Evolutionary conservation across 306 rosid species (phyloP).

Genomic region (Vicia sativa): DNA sequence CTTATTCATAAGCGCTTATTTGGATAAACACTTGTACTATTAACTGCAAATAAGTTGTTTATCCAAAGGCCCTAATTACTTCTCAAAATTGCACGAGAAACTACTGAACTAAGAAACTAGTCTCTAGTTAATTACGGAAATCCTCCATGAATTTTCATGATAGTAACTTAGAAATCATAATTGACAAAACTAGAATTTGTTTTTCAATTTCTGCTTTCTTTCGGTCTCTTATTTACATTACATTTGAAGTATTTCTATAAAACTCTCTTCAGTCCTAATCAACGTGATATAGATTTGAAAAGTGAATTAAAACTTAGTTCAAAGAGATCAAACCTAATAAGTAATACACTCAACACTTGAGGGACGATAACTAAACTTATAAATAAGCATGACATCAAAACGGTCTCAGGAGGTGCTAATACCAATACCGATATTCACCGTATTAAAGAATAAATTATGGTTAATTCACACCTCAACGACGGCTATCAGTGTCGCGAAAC

Average conservation of each 20-base stretch:
- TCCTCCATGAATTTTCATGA: not conserved
- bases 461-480: no score
- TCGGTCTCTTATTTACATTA: not conserved
- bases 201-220: not conserved
- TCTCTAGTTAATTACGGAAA: constrained; percentile 11
- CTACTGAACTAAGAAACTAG: constrained; percentile 4
- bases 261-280: not conserved
- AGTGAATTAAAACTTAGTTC: not conserved
- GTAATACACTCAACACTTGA: not conserved
- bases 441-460: no score
- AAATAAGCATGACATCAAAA: no score
- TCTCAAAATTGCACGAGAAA: not conserved
- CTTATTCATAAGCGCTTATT: no score
- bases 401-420: no score
- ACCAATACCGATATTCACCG: no score
- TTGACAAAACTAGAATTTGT: not conserved
- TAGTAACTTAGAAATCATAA: constrained; percentile 2
- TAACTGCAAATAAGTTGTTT: no score
- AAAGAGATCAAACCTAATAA: not conserved
- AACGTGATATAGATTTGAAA: not conserved
- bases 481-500: no score
- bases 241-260: not conserved
- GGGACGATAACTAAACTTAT: no score
- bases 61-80: not conserved
- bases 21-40: no score